Evolutionary conservation across 495 filamentous ascomycete species (phyloP).

Genomic region (Tetracladium setigerum): DNA sequence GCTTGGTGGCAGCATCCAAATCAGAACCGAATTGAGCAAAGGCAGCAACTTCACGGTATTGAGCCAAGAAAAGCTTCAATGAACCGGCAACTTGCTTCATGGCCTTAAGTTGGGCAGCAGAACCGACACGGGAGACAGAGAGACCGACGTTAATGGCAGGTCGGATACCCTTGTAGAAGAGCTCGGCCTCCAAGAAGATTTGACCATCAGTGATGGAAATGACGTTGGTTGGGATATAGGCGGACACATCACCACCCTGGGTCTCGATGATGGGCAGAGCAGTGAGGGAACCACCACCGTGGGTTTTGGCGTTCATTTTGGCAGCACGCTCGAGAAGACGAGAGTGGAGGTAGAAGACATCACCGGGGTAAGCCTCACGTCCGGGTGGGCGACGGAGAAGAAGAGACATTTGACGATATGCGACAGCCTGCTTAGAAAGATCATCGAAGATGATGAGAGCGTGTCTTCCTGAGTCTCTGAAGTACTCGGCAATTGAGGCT

Average conservation of each 20-base stretch:
- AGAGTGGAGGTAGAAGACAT: slow-evolving; percentile 99
- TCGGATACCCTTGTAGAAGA: slow-evolving; percentile 99
- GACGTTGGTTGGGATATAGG: slow-evolving; percentile 99
- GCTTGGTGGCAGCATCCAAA: slow-evolving; percentile 97
- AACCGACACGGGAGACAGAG: slow-evolving; percentile 99
- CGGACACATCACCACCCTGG: slow-evolving; percentile 99
- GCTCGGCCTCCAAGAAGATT: slow-evolving; percentile 98
- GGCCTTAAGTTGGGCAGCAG: slow-evolving; percentile 98
- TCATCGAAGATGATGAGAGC: slow-evolving; percentile 93
- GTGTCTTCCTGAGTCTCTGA: slow-evolving; percentile 89
- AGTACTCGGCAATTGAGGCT: slow-evolving; percentile 74
- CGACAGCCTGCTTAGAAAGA: slow-evolving; percentile 97
- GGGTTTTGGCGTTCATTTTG: slow-evolving; percentile 91
- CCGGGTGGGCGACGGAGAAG: slow-evolving; percentile 97
- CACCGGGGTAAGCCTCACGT: slow-evolving; percentile 99
- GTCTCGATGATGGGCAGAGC: slow-evolving; percentile 98
- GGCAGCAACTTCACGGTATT: slow-evolving; percentile 99
- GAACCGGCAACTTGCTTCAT: slow-evolving; percentile 99
- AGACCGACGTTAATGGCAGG: slow-evolving; percentile 99
- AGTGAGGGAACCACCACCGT: slow-evolving; percentile 92
- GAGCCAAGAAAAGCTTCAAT: slow-evolving; percentile 99
- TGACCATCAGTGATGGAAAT: slow-evolving; percentile 99
- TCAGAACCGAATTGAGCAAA: slow-evolving; percentile 99
- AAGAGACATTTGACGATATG: slow-evolving; percentile 99
- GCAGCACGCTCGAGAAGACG: slow-evolving; percentile 98